Evolutionary conservation across 1,284 basidiomycete species (phyloP), one percentile per base, ranked within the genome.

Genomic region (Peniophora sp.): DNA sequence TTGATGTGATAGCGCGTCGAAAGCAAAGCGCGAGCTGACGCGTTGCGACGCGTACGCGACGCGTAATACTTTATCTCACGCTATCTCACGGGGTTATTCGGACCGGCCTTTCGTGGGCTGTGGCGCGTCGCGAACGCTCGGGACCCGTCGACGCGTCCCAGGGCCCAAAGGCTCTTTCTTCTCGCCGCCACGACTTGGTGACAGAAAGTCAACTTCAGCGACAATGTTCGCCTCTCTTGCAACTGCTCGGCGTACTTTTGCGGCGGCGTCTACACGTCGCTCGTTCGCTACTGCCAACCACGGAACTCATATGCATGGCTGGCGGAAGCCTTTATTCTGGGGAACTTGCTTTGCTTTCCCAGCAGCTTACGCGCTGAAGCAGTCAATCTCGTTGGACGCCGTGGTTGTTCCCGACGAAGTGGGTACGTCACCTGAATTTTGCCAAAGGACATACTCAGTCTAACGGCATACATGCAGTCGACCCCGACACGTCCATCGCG

Each of bases 401-500:
- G 60, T 65, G 10, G 49, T 47, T 36, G 34, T 38, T 24, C 51
- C 5, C 47, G 44, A 22, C 20, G 36, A 39, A 38, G 38, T 41
- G 19, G 38, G 38, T 41, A 16, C 19, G 38, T 41, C 5, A 16
- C 38, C 34, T n/a, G n/a, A 10, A 36, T 10, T 36, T 36, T 41
- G 16, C 38, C 38, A 20, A 16, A 20, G n/a, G 8, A 41, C 19
- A 8, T n/a, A 36, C 38, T 41, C n/a, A 41, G 8, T 20, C 16
- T 5, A 41, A 5, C 38, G 8, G 5, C 19, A 10, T n/a, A 41
- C 27, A 35, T 47, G 25, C 64, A 83, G 86, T 74, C 56, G 88
- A 91, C 61, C 78, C 81, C 39, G 84, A 79, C 16, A 87, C 87
- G 2, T 79, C 78, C 9, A 80, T 90, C 55, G 69, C 73, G 52